Percentiles rank a stretch among this genome's conserved stretches.
phyloP scores from a whole-genome alignment of 2,329 filamentous ascomycete genomes.

The Cordyceps fumosorosea region DNA sequence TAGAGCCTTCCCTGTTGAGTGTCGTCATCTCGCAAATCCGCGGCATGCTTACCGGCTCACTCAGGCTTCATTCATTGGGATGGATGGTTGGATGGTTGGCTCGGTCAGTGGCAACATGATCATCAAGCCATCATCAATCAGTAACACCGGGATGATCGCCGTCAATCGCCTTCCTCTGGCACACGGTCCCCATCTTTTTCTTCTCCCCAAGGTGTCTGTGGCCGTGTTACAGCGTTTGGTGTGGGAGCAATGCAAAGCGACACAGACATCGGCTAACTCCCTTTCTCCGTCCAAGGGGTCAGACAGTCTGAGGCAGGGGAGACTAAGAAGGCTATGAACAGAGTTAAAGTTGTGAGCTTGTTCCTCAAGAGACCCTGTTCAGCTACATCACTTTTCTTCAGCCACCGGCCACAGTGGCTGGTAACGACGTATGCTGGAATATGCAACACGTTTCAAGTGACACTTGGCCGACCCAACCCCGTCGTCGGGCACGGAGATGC shows the following conservation, averaged over 20 bases:
- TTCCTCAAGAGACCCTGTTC: neutral
- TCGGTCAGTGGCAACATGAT: neutral
- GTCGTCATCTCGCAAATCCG: neutral
- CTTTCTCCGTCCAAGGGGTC: neutral
- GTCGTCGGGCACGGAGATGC: neutral
- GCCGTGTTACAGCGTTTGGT: neutral
- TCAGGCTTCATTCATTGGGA: neutral
- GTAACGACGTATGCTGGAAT: neutral
- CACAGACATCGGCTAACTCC: neutral
- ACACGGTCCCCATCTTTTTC: slow-evolving; percentile 1
- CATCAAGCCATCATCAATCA: slow-evolving; percentile 8
- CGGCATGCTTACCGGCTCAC: neutral
- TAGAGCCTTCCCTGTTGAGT: neutral
- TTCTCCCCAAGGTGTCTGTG: too few relatives aligned
- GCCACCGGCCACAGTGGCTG: neutral
- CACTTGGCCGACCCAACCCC: neutral
- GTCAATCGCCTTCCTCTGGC: neutral
- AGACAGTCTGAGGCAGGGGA: neutral
- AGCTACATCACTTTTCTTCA: too few relatives aligned
- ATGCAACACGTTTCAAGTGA: slow-evolving; percentile 7
- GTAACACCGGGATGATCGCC: slow-evolving; percentile 5
- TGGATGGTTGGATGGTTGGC: neutral
- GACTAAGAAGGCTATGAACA: neutral
- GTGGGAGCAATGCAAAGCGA: neutral
- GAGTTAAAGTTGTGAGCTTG: neutral